Evolutionary conservation across 2,329 filamentous ascomycete genomes (phyloP).

Genomic region (Penicillium sclerotigenum): DNA sequence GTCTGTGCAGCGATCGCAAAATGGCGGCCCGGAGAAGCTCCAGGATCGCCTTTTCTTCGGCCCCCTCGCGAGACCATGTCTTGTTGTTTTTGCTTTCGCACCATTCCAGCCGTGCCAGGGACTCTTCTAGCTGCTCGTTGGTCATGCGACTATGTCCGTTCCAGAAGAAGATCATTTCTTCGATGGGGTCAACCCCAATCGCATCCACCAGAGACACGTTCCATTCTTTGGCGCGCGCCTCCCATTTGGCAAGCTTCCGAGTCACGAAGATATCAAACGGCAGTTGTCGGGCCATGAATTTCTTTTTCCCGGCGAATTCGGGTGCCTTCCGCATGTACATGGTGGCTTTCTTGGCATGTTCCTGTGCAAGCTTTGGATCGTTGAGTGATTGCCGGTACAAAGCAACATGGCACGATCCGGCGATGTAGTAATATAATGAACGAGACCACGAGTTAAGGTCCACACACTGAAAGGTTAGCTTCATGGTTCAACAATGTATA

Average conservation of each 20-base stretch:
- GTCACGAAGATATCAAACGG: conserved; percentile 85
- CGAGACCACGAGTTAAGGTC: conserved; percentile 90
- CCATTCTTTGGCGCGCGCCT: conserved; percentile 67
- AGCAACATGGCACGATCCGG: conserved; percentile 73
- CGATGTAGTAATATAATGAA: conserved; percentile 84
- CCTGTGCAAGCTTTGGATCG: conserved; percentile 46
- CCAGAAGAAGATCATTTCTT: conserved; percentile 95
- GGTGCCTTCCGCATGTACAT: conserved; percentile 70
- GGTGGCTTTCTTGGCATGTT: conserved; percentile 63
- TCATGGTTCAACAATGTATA: conserved; percentile 5
- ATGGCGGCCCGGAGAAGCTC: conserved; percentile 65
- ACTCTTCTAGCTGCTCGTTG: conserved; percentile 59
- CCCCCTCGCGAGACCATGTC: conserved; percentile 50
- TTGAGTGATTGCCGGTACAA: conserved; percentile 61
- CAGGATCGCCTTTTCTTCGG: conserved; percentile 63
- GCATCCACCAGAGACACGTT: conserved; percentile 72
- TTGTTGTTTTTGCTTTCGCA: conserved; percentile 59
- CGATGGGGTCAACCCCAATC: conserved; percentile 72
- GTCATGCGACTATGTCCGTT: conserved; percentile 82
- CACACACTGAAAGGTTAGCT: conserved; percentile 51
- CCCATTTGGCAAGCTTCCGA: conserved; percentile 86
- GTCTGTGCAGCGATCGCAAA: conserved; percentile 60
- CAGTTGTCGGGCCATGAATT: conserved; percentile 82
- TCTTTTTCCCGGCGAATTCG: conserved; percentile 74
- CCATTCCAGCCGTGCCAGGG: conserved; percentile 64